Conservation (phyloP, 2,329 filamentous ascomycete species). For the Nannizzia gypsea region DNA sequence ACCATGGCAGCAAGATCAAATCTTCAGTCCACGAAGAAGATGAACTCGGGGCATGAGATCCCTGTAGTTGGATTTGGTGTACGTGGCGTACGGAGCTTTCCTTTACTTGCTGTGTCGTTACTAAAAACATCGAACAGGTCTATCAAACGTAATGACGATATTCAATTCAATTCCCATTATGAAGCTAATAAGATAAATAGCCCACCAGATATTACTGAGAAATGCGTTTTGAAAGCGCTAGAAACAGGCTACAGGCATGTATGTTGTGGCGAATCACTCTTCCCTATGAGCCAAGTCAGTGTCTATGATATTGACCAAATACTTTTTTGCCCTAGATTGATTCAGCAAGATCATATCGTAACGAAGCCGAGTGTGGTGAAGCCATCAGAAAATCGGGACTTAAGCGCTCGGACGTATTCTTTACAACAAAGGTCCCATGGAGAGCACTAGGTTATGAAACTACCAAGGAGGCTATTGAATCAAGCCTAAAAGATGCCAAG, state of each 20-base stretch:
- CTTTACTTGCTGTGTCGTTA: neutral
- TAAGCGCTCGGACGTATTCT: constrained; percentile 47
- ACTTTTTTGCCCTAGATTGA: constrained; percentile 36
- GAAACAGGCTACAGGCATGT: constrained; percentile 47
- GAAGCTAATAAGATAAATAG: constrained; percentile 21
- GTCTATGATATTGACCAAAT: neutral
- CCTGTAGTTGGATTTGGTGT: constrained; percentile 43
- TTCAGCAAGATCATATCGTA: constrained; percentile 46
- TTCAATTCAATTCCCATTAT: neutral
- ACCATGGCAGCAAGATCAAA: constrained; percentile 15
- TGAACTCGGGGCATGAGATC: constrained; percentile 52
- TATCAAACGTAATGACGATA: constrained; percentile 27
- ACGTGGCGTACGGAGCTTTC: constrained; percentile 13
- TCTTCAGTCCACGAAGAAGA: constrained; percentile 28
- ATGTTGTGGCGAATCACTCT: constrained; percentile 13
- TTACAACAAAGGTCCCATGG: constrained; percentile 50
- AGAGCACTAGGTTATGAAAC: constrained; percentile 48
- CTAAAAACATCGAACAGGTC: constrained; percentile 19
- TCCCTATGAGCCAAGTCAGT: neutral
- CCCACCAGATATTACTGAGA: constrained; percentile 45
- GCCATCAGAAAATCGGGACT: constrained; percentile 43
- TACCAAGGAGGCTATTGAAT: constrained; percentile 51
- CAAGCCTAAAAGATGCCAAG: constrained; percentile 50
- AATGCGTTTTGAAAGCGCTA: constrained; percentile 46
- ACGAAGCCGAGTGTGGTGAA: constrained; percentile 44